These are phyloP conservation scores for Elongisporangium prolatum DNA, from an alignment of 352 stramenopile species.

Conservation along the genomic window DNA sequence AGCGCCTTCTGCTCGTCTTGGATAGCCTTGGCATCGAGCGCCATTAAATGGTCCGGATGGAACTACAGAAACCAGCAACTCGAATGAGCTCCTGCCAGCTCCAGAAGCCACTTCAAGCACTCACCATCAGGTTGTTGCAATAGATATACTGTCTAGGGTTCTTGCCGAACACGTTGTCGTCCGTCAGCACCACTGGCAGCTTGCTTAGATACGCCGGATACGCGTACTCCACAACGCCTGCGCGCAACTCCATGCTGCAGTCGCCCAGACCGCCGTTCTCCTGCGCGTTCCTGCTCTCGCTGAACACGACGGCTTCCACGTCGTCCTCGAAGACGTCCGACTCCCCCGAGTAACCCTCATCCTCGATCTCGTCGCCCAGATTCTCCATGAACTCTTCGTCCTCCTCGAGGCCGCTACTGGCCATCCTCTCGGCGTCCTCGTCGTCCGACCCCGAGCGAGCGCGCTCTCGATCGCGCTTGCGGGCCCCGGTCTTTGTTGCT, in stretches of 20 bases:
- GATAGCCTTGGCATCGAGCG: conserved; percentile 35
- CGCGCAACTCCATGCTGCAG: conserved; percentile 43
- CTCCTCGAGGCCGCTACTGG: conserved; percentile 8
- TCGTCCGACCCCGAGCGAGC: neutral
- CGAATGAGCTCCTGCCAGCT: neutral
- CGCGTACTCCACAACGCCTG: conserved; percentile 36
- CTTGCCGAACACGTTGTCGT: conserved; percentile 56
- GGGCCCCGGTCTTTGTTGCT: neutral
- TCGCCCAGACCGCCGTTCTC: conserved; percentile 42
- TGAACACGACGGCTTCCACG: conserved; percentile 53
- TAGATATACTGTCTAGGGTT: conserved; percentile 66
- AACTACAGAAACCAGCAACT: conserved; percentile 18
- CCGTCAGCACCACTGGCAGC: conserved; percentile 46
- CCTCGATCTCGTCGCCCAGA: conserved; percentile 37
- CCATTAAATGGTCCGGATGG: conserved; percentile 31
- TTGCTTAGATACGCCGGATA: conserved; percentile 59
- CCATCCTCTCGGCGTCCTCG: neutral
- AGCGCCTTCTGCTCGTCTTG: conserved; percentile 35
- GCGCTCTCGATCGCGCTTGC: neutral
- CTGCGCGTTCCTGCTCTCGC: conserved; percentile 33
- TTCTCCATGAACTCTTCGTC: conserved; percentile 37
- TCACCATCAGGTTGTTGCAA: conserved; percentile 74
- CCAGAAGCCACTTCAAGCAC: neutral
- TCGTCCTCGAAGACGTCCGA: conserved; percentile 80
- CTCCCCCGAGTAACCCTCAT: conserved; percentile 46